phyloP scores from a whole-genome alignment of 176 grass and related monocot genomes.

The Dactylis glomerata region DNA sequence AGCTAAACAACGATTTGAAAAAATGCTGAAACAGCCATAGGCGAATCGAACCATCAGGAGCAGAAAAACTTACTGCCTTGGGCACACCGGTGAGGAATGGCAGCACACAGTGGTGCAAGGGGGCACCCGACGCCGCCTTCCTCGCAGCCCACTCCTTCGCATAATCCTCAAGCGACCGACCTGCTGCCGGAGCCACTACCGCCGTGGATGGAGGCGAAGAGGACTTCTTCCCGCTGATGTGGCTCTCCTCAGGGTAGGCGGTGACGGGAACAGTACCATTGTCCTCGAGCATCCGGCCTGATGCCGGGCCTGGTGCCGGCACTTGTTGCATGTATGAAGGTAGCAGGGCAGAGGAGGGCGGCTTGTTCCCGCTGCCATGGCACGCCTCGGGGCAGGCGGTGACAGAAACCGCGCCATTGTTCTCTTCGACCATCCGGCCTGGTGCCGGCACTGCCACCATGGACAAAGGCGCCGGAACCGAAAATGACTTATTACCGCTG shows the following conservation, averaged over 20 bases:
- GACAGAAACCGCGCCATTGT: neutral
- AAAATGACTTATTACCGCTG: neutral
- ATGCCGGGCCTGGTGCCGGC: neutral
- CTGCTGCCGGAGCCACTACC: neutral
- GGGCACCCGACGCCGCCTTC: conserved; percentile 48
- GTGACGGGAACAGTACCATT: neutral
- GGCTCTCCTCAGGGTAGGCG: neutral
- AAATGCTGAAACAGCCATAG: neutral
- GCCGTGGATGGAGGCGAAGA: neutral
- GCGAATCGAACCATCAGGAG: neutral
- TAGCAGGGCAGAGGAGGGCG: too few relatives aligned
- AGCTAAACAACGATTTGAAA: neutral
- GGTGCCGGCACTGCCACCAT: neutral
- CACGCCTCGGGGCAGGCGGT: neutral
- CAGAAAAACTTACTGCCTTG: conserved; percentile 46
- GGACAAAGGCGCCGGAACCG: neutral
- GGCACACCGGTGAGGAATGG: conserved; percentile 59
- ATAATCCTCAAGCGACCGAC: conserved; percentile 34
- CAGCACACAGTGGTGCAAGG: conserved; percentile 35
- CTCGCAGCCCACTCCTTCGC: conserved; percentile 51
- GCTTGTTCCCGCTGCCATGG: too few relatives aligned
- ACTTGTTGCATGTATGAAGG: too few relatives aligned
- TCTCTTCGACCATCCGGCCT: neutral
- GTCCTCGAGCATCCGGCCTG: neutral
- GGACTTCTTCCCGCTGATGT: neutral